Evolutionary conservation across 352 stramenopile species (phyloP).

Genomic region (Pythium plurisporium): DNA sequence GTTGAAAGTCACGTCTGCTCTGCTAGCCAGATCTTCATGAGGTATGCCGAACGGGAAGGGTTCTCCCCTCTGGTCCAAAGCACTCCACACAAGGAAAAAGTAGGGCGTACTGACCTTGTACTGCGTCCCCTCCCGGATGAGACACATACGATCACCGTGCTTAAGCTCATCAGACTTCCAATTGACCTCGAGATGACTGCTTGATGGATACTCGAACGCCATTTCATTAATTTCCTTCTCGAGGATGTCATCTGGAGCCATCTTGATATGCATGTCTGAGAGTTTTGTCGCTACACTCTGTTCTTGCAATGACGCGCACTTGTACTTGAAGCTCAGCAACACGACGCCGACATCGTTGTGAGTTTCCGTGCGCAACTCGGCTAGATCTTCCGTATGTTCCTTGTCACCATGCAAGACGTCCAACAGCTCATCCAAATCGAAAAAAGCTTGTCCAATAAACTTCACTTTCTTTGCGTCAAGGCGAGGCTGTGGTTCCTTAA

Average conservation of each 20-base stretch:
- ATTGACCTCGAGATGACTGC: slow-evolving; percentile 32
- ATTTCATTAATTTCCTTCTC: slow-evolving; percentile 20
- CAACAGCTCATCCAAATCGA: slow-evolving; percentile 37
- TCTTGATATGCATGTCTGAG: slow-evolving; percentile 24
- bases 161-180: slow-evolving; percentile 31
- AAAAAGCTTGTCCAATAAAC: slow-evolving; percentile 42
- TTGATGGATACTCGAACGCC: slow-evolving; percentile 36
- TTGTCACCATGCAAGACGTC: slow-evolving; percentile 44
- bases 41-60: background rate
- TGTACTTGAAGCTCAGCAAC: slow-evolving; percentile 43
- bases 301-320: slow-evolving; percentile 35
- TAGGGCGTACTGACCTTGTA: slow-evolving; percentile 40
- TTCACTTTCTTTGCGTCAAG: slow-evolving; percentile 18
- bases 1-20: slow-evolving; percentile 17
- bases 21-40: background rate
- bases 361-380: slow-evolving; percentile 29
- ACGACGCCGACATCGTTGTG: slow-evolving; percentile 38
- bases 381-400: slow-evolving; percentile 36
- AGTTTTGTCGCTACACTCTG: slow-evolving; percentile 19
- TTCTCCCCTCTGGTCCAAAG: slow-evolving; percentile 4
- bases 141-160: slow-evolving; percentile 30
- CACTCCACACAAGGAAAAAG: slow-evolving; percentile 40
- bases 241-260: slow-evolving; percentile 27
- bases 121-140: slow-evolving; percentile 38
- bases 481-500: slow-evolving; percentile 2